Evolutionary conservation across 495 filamentous ascomycete genomes (phyloP).

Genomic region (Penicillium paxilli): DNA sequence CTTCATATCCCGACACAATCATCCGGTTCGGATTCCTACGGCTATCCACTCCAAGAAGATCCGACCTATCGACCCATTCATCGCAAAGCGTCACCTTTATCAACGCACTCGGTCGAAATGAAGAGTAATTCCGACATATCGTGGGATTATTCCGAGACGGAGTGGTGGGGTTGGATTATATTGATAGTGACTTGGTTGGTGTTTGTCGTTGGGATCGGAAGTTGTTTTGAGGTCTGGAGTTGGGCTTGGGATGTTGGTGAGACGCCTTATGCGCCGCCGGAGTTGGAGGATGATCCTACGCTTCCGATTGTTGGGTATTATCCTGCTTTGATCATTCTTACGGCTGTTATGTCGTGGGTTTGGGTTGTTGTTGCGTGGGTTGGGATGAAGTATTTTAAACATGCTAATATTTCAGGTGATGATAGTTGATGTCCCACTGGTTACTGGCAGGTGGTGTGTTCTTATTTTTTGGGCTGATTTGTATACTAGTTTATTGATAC

Average conservation of each 20-base stretch:
- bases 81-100: conserved; percentile 60
- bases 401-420: conserved; percentile 79
- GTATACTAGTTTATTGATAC: not conserved
- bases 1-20: conserved; percentile 45
- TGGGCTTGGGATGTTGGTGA: conserved; percentile 99
- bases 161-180: conserved; percentile 96
- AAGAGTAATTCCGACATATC: conserved; percentile 43
- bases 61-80: conserved; percentile 40
- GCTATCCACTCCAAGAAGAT: conserved; percentile 47
- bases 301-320: conserved; percentile 96
- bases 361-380: conserved; percentile 98
- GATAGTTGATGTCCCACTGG: conserved; percentile 53
- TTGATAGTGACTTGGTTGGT: conserved; percentile 88
- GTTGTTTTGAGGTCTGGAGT: conserved; percentile 95
- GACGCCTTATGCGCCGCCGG: conserved; percentile 89
- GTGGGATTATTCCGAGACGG: conserved; percentile 90
- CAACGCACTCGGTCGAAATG: conserved; percentile 41
- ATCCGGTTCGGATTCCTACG: conserved; percentile 67
- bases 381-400: conserved; percentile 98
- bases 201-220: conserved; percentile 94
- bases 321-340: conserved; percentile 88
- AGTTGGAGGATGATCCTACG: conserved; percentile 89
- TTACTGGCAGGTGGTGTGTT: not conserved
- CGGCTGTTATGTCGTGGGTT: conserved; percentile 95
- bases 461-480: not conserved